Evolutionary conservation across 441 rosid species (phyloP).

Genomic region (Euphorbia corollata): DNA sequence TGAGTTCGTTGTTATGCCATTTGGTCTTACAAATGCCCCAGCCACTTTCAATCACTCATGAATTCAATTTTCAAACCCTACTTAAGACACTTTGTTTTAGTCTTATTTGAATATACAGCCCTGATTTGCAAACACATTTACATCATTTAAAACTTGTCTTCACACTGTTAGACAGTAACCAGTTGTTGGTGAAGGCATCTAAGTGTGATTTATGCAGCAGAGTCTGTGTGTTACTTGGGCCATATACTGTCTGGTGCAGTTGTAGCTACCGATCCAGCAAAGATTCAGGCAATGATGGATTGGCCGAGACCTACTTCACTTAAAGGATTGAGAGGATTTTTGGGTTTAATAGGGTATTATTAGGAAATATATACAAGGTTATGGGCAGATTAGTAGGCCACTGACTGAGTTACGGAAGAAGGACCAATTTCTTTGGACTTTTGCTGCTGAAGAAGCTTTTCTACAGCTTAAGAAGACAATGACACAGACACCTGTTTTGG

Average conservation of each 20-base stretch:
- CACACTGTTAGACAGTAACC: background rate
- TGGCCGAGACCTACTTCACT: background rate
- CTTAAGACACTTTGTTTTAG: background rate
- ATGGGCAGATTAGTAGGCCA: too few species aligned
- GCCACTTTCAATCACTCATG: background rate
- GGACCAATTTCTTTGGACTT: too few species aligned
- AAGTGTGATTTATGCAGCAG: background rate
- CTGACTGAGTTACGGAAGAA: too few species aligned
- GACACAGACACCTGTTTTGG: too few species aligned
- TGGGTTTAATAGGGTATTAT: too few species aligned
- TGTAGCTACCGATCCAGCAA: background rate
- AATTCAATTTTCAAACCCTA: background rate
- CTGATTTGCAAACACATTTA: rapidly evolving
- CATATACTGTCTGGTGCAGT: background rate
- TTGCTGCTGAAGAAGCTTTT: too few species aligned
- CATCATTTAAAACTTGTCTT: background rate
- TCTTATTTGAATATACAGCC: background rate
- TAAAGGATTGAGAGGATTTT: background rate
- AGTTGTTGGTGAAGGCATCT: background rate
- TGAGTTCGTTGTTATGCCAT: background rate
- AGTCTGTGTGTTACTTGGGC: slow-evolving; percentile 1
- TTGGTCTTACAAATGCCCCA: background rate
- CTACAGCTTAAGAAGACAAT: too few species aligned
- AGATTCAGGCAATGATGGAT: background rate
- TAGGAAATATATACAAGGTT: too few species aligned